Conservation (phyloP, 164 flowering plant species). For the Kingdonia uniflora region DNA sequence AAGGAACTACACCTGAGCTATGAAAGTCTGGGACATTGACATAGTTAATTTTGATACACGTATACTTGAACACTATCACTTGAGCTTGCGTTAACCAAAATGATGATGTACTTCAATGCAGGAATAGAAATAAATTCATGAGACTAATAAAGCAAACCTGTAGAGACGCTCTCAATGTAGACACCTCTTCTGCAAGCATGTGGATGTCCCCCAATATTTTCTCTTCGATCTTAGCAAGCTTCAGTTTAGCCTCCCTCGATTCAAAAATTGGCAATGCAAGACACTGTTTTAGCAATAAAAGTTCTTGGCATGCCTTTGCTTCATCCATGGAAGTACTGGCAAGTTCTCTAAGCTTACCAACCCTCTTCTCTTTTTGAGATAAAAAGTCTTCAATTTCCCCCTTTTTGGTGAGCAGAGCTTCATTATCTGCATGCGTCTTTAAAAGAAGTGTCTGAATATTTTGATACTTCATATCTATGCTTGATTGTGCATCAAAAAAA, state of each 20-base stretch:
- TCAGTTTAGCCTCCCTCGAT: constrained; percentile 43
- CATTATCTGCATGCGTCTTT: constrained; percentile 26
- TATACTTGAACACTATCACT: no score
- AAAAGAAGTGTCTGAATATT: constrained; percentile 33
- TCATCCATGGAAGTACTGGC: constrained; percentile 37
- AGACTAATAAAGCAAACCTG: constrained; percentile 31
- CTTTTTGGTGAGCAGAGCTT: constrained; percentile 38
- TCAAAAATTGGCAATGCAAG: constrained; percentile 35
- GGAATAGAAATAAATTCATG: not conserved
- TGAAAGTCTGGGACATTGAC: no score
- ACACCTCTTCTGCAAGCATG: constrained; percentile 36
- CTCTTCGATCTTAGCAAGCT: constrained; percentile 54
- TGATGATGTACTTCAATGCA: no score
- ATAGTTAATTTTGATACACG: no score
- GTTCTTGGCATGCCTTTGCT: constrained; percentile 40
- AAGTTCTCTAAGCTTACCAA: constrained; percentile 35
- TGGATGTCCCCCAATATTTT: constrained; percentile 43
- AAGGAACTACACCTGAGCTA: no score
- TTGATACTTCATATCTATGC: constrained; percentile 28
- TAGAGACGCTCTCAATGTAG: constrained; percentile 52
- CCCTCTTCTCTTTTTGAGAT: constrained; percentile 35
- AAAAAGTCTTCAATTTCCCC: constrained; percentile 38
- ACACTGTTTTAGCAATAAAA: constrained; percentile 35
- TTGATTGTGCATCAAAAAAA: constrained; percentile 35
- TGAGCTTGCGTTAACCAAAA: no score